Conservation (phyloP, 176 grass and related monocot species). For the Oryza brachyantha region DNA sequence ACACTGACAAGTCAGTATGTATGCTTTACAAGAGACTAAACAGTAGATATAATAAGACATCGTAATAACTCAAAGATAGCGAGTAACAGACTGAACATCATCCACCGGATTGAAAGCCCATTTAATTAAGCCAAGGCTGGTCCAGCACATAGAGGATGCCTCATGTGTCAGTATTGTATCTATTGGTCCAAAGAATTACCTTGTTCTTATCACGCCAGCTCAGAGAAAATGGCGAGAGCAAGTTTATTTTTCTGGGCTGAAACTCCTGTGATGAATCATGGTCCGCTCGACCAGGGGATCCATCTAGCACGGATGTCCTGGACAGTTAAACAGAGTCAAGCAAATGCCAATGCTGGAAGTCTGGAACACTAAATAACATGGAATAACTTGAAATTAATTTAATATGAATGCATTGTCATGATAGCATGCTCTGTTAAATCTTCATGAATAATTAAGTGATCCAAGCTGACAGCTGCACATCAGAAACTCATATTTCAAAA, state of each 20-base stretch:
- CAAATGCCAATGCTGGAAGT: slow-evolving; percentile 31
- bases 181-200: slow-evolving; percentile 46
- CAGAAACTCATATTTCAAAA: slow-evolving; percentile 23
- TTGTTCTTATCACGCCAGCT: slow-evolving; percentile 96
- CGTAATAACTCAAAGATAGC: neutral
- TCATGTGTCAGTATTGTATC: neutral
- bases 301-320: slow-evolving; percentile 62
- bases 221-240: slow-evolving; percentile 76
- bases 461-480: neutral
- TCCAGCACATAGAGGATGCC: neutral
- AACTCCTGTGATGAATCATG: slow-evolving; percentile 73
- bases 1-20: neutral
- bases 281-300: slow-evolving; percentile 31
- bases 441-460: neutral
- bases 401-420: slow-evolving; percentile 11
- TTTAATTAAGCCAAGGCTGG: neutral
- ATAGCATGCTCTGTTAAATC: neutral
- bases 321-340: slow-evolving; percentile 17
- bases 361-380: neutral
- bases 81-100: neutral
- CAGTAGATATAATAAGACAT: neutral
- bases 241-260: slow-evolving; percentile 87
- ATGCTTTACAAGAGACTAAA: neutral
- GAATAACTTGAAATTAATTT: slow-evolving; percentile 17
- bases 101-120: neutral